Base-by-base conservation (phyloP, 495 filamentous ascomycete genomes). In the Hypoxylon rickii region DNA sequence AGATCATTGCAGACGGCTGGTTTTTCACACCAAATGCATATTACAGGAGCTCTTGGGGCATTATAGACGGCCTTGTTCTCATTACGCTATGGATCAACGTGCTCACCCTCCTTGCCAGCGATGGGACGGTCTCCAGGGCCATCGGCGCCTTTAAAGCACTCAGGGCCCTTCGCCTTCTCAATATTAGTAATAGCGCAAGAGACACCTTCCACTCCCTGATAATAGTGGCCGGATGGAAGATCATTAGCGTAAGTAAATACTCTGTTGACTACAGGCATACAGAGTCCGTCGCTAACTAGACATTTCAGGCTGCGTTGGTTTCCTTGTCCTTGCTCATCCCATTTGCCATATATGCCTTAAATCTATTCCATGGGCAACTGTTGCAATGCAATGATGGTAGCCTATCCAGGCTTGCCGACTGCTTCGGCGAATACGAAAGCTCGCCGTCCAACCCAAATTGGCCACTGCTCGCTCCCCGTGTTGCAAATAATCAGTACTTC, bases 11-110 rank as follows among this genome's bases (percentile, higher is more conserved):
- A 0, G 94, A 99, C 75, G 94, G 94, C 15, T 89, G 96, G 64
- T 92, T 97, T 71, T 97, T 87, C 84, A 96, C 94, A 0, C 94
- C 94, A 0, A 97, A 99, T 74, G 95, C 94, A 3, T 99, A 95
- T 61, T 94, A 96, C 70, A 84, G 94, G 55, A 89, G 94, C 55
- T 93, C 92, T 0, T 99, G 94, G 94, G 94, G 94, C 19, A 86
- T 96, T 49, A 97, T 99, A 51, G 94, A 99, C 68, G 94, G 88
- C 19, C 64, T 97, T 44, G 94, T 99, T 51, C 78, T 99, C 39
- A 71, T 96, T 50, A 97, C 94, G 0, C 85, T 99, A 4, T 99
- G 94, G 94, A 89, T 96, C 65, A 97, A 92, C 65, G 94, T 99
- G 48, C 75, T 84, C 26, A 90, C 92, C 11, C 86, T 92, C 3